A percentile compares a stretch with the other conserved stretches of the same genome.
phyloP scores from a whole-genome alignment of 106 monocot genomes.

The Ottelia alismoides region DNA sequence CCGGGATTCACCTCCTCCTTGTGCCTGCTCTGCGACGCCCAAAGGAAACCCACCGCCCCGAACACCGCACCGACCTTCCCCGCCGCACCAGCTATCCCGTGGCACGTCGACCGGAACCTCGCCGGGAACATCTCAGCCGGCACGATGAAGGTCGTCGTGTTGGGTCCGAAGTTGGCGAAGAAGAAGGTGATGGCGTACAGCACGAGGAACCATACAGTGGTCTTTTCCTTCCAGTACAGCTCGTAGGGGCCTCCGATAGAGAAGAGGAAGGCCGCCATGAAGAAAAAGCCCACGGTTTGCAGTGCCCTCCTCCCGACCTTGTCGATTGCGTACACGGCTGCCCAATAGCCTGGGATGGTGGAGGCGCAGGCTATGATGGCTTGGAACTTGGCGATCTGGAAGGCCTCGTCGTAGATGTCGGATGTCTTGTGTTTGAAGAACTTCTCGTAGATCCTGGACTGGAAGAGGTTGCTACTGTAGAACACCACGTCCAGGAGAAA shows the following conservation, averaged over 20 bases:
- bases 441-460: constrained; percentile 27
- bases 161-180: constrained; percentile 48
- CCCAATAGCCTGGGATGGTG: constrained; percentile 45
- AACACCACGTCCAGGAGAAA: constrained; percentile 39
- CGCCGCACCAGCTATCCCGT: too few relatives aligned
- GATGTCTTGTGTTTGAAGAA: constrained; percentile 10
- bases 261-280: constrained; percentile 44
- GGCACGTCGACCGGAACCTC: constrained; percentile 37
- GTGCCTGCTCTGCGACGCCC: too few relatives aligned
- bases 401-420: constrained; percentile 30
- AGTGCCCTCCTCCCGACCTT: constrained; percentile 26
- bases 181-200: constrained; percentile 38
- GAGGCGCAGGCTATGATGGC: constrained; percentile 27
- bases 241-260: constrained; percentile 19
- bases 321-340: constrained; percentile 34
- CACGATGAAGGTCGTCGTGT: constrained; percentile 40
- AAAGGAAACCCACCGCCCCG: too few relatives aligned
- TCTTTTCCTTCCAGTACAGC: constrained; percentile 4
- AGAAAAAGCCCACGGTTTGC: constrained; percentile 37
- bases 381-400: too few relatives aligned
- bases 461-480: constrained; percentile 39
- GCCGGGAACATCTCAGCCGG: constrained; percentile 58
- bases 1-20: too few relatives aligned
- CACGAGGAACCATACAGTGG: too few relatives aligned
- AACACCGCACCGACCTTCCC: too few relatives aligned